These are phyloP conservation scores for Inosperma sp. DNA, from an alignment of 768 basidiomycete species.

Conservation along the genomic window DNA sequence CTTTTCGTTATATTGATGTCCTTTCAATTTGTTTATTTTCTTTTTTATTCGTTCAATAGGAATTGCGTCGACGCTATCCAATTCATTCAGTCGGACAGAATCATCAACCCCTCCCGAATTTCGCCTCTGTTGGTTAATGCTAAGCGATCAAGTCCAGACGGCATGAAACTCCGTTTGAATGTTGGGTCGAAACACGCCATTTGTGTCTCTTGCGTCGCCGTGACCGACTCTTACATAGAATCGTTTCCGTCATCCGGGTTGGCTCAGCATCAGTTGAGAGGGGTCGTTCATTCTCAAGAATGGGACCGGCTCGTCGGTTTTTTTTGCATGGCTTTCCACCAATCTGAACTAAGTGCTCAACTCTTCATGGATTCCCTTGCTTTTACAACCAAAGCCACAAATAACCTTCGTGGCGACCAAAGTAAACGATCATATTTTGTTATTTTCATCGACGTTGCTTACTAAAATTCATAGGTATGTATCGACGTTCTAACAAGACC, in stretches of 20 bases:
- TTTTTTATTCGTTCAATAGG: too few species aligned
- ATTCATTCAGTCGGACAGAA: background rate
- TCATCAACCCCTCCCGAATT: background rate
- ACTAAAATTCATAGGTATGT: background rate
- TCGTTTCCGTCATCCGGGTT: background rate
- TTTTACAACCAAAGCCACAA: background rate
- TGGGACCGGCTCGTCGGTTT: background rate
- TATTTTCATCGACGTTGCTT: too few species aligned
- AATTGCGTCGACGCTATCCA: background rate
- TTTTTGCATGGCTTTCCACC: conserved; percentile 2
- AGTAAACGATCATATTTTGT: too few species aligned
- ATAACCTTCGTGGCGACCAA: too few species aligned
- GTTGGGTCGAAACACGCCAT: background rate
- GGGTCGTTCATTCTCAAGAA: background rate
- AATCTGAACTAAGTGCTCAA: background rate
- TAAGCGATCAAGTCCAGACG: background rate
- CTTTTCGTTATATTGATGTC: too few species aligned
- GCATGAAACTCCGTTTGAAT: background rate
- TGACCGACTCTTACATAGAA: background rate
- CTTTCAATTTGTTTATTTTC: too few species aligned
- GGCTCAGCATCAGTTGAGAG: background rate
- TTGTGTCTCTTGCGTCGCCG: background rate
- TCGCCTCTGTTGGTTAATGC: background rate
- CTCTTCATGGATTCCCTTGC: background rate
- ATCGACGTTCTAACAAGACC: background rate